phyloP scores from a whole-genome alignment of 2,329 filamentous ascomycete species.

The Diaporthe sp. region DNA sequence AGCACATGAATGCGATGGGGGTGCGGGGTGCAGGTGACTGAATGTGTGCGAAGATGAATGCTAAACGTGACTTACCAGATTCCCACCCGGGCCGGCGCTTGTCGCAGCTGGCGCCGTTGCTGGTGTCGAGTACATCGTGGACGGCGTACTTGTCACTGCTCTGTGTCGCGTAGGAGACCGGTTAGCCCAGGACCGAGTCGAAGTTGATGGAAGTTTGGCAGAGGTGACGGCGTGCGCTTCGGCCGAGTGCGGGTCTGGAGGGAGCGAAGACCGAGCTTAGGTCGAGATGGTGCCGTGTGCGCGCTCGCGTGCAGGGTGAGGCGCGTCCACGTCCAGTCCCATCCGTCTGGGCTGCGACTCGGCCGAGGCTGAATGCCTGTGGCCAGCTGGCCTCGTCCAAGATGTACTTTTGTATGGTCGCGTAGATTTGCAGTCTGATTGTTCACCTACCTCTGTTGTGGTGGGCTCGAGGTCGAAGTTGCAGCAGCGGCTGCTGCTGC shows the following conservation, averaged over 20 bases:
- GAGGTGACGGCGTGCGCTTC: neutral
- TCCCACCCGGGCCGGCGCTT: slow-evolving; percentile 48
- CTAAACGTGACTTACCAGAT: slow-evolving; percentile 48
- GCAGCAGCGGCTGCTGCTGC: slow-evolving; percentile 17
- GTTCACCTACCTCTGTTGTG: slow-evolving; percentile 58
- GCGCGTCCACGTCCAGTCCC: neutral
- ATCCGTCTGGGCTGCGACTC: neutral
- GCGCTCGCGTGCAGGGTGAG: neutral
- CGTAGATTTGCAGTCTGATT: neutral
- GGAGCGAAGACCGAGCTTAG: slow-evolving; percentile 6
- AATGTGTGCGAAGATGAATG: neutral
- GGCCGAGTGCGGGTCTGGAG: slow-evolving; percentile 17
- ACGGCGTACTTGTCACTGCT: slow-evolving; percentile 39
- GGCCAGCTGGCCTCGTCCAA: neutral
- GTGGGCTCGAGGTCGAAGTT: slow-evolving; percentile 50
- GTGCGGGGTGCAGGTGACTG: neutral
- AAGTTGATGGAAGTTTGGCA: neutral
- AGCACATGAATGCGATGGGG: neutral
- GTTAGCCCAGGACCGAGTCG: neutral
- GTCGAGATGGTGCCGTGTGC: neutral
- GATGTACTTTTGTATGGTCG: neutral
- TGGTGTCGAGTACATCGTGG: slow-evolving; percentile 35
- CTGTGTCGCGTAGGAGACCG: slow-evolving; percentile 30
- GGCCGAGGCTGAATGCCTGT: neutral
- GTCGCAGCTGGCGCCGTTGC: slow-evolving; percentile 53